phyloP scores from a whole-genome alignment of 306 rosid species.

The Prunus mongolica region DNA sequence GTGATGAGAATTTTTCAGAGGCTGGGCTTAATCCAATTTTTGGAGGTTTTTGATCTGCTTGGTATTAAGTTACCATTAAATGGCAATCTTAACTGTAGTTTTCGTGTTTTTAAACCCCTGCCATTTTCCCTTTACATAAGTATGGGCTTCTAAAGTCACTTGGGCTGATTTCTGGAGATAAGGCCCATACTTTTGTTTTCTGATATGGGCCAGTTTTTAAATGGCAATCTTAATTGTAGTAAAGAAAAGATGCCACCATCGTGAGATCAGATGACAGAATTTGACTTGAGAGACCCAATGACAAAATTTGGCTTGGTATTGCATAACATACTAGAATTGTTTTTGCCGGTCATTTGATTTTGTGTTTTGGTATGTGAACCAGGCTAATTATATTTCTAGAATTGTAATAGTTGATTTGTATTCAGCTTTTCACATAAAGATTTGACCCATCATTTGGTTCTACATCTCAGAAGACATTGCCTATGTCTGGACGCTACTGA shows the following conservation, averaged over 20 bases:
- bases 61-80: no score
- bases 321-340: slow-evolving; percentile 12
- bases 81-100: no score
- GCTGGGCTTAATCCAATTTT: no score
- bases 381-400: slow-evolving; percentile 4
- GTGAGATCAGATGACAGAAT: slow-evolving; percentile 4
- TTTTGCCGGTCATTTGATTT: slow-evolving; percentile 7
- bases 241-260: neutral
- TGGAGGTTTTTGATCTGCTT: no score
- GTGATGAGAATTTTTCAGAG: no score
- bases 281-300: neutral
- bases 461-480: neutral
- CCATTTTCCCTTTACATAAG: no score
- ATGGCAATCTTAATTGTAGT: neutral
- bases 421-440: neutral
- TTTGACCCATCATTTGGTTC: neutral
- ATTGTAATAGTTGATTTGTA: neutral
- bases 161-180: no score
- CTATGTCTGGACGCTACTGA: neutral
- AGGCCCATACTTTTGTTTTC: no score
- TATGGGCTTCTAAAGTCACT: no score
- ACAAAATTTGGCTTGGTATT: slow-evolving; percentile 10
- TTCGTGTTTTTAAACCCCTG: no score
- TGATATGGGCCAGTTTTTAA: no score
- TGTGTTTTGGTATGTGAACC: slow-evolving; percentile 6